Evolutionary conservation across 2,329 filamentous ascomycete species (phyloP).

Genomic region (Fusarium foetens): DNA sequence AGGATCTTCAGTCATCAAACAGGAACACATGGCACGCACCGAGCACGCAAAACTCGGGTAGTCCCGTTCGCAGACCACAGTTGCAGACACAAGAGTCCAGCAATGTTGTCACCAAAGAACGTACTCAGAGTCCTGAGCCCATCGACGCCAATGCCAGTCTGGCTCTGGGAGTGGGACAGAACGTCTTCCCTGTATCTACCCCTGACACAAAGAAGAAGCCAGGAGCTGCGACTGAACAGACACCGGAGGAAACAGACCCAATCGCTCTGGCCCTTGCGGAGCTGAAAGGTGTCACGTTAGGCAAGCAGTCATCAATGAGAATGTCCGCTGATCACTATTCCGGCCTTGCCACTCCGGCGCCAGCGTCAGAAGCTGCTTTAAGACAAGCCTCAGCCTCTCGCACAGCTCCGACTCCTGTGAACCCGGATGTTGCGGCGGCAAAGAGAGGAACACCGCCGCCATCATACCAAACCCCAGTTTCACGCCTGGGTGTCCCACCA

Average conservation of each 20-base stretch:
- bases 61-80: conserved; percentile 53
- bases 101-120: conserved; percentile 53
- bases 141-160: conserved; percentile 93
- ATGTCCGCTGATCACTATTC: conserved; percentile 96
- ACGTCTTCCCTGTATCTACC: conserved; percentile 91
- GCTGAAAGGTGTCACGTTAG: conserved; percentile 80
- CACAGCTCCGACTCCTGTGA: conserved; percentile 68
- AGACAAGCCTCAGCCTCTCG: conserved; percentile 46
- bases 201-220: conserved; percentile 67
- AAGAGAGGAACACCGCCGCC: conserved; percentile 84
- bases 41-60: conserved; percentile 42
- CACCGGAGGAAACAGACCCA: conserved; percentile 77
- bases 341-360: conserved; percentile 86
- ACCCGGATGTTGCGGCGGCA: conserved; percentile 59
- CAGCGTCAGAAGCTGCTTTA: conserved; percentile 53
- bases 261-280: conserved; percentile 94
- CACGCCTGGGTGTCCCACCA: conserved; percentile 85
- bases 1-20: conserved; percentile 65
- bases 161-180: conserved; percentile 93
- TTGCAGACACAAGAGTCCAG: conserved; percentile 52
- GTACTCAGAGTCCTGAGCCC: conserved; percentile 77
- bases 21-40: conserved; percentile 70
- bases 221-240: conserved; percentile 47
- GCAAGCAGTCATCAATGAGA: conserved; percentile 82
- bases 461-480: conserved; percentile 75